Base-by-base conservation (phyloP, 1,284 basidiomycete genomes). In the Sporisorium graminicola region DNA sequence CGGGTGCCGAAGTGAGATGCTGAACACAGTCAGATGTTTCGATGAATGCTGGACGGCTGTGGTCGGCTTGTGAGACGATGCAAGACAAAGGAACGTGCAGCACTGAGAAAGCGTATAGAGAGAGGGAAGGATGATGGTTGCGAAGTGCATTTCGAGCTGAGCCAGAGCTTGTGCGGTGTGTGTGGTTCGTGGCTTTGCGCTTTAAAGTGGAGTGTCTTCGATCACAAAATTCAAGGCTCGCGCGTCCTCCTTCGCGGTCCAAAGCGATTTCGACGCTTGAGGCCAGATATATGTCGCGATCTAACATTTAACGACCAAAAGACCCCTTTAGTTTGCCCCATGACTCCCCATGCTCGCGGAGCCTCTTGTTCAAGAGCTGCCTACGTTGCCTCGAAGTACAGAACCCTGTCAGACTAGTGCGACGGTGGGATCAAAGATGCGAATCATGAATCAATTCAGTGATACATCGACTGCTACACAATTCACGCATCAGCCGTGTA, bases 181-280 rank as follows among this genome's bases (percentile, higher is more conserved):
- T 37, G 46, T 24, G 56, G 14, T 55, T 26, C 57, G 52, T 66
- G 65, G 58, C 47, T 59, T 46, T 57, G 16, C 60, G 54, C 54
- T 43, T 20, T 13, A 59, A 64, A 70, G 67, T 70, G 61, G 67
- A 64, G 67, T 59, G 14, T 16, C 60, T 46, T 66, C 70, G 64
- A 67, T 73, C 70, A 72, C 69, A 72, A 31, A 50, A 40, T 58
- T n/a, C 37, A 18, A n/a, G n/a, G 59, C 64, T 67, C 70, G 57
- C 70, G 64, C 70, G 64, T 67, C 65, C 62, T 53, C 29, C 27
- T 47, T 43, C 37, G 50, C 40, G 53, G n/a, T 42, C 16, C 52
- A 27, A 16, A 26, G 33, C 13, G 46, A 27, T 57, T 64, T 62
- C 16, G 13, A 26, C 31, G 3, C n/a, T 20, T 9, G 5, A 13